These are phyloP conservation scores for Euphorbia schlechtendalii DNA, from an alignment of 441 rosid genomes.

Conservation along the genomic window DNA sequence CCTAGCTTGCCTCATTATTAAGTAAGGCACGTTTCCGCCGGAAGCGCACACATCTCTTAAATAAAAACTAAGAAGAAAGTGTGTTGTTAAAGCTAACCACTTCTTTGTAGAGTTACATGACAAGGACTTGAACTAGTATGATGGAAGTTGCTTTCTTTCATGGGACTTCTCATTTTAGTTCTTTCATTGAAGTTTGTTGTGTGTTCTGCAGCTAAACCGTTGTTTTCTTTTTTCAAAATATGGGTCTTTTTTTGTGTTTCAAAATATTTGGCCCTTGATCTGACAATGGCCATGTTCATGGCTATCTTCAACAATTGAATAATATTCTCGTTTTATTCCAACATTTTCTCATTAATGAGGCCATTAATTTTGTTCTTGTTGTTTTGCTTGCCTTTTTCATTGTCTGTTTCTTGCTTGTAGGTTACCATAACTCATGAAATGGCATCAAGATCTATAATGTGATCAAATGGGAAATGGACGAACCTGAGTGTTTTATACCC, in stretches of 20 bases:
- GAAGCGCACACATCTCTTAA: too few species aligned
- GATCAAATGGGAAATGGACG: too few species aligned
- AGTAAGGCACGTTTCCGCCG: too few species aligned
- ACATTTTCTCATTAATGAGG: too few species aligned
- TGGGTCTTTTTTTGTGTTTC: conserved; percentile 14
- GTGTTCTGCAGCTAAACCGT: too few species aligned
- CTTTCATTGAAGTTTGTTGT: conserved; percentile 12
- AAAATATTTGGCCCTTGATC: conserved; percentile 31
- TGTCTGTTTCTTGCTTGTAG: conserved; percentile 33
- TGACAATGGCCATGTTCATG: conserved; percentile 28
- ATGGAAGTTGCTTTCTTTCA: conserved; percentile 47
- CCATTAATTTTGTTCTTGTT: too few species aligned
- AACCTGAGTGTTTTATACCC: too few species aligned
- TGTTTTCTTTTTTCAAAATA: background rate
- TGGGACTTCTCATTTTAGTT: conserved; percentile 3
- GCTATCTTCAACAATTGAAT: conserved; percentile 30
- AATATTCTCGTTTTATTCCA: conserved; percentile 20
- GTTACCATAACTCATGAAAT: conserved; percentile 84
- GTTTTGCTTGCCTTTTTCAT: too few species aligned
- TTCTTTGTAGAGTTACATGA: conserved; percentile 87
- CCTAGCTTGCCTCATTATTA: too few species aligned
- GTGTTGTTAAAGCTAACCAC: conserved; percentile 92
- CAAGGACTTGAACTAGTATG: conserved; percentile 93
- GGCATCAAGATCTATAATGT: conserved; percentile 66
- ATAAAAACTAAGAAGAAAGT: conserved; percentile 49